Evolutionary conservation across 2,329 filamentous ascomycete species (phyloP).

Genomic region (Colletotrichum filicis): DNA sequence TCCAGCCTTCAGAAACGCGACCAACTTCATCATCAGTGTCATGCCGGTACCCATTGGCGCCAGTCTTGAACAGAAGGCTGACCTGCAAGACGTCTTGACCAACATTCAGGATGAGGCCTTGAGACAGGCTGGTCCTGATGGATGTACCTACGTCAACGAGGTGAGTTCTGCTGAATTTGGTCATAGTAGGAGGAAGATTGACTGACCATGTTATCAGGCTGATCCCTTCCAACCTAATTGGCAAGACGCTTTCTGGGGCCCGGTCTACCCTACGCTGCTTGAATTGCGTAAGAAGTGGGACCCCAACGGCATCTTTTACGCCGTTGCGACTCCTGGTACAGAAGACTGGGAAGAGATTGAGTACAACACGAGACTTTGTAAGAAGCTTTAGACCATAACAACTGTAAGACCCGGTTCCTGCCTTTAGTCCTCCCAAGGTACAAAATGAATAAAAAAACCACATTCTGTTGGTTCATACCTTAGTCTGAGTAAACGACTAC

Average conservation of each 20-base stretch:
- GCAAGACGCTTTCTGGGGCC: constrained; percentile 52
- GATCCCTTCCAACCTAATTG: constrained; percentile 49
- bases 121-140: constrained; percentile 48
- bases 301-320: constrained; percentile 53
- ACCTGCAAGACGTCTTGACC: constrained; percentile 51
- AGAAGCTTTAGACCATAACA: background rate
- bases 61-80: constrained; percentile 53
- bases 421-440: too few relatives aligned
- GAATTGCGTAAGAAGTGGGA: constrained; percentile 57
- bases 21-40: constrained; percentile 48
- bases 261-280: constrained; percentile 47
- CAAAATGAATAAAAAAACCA: too few relatives aligned
- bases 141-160: constrained; percentile 59
- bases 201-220: constrained; percentile 36
- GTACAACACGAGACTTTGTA: constrained; percentile 53
- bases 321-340: constrained; percentile 54
- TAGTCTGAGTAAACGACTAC: too few relatives aligned
- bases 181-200: rapidly evolving
- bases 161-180: constrained; percentile 34
- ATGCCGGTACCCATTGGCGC: constrained; percentile 49
- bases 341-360: constrained; percentile 55
- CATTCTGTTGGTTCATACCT: too few relatives aligned
- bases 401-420: too few relatives aligned
- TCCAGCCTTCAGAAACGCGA: constrained; percentile 48
- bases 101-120: constrained; percentile 50